These are phyloP conservation scores for Candida morakotiae DNA, from an alignment of 805 yeast species.

Conservation along the genomic window DNA sequence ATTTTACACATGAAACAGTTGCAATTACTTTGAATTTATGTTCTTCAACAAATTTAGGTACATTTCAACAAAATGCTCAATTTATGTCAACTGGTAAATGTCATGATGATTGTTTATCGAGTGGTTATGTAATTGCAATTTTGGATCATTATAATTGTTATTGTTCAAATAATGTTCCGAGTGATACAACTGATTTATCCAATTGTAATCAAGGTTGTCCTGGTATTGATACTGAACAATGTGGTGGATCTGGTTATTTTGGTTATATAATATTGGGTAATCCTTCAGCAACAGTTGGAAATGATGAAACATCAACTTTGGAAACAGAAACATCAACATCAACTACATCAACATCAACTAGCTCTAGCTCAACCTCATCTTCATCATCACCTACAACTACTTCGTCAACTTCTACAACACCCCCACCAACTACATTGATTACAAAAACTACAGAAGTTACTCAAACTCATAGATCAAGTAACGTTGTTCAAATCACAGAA, in stretches of 20 bases:
- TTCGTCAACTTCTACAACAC: slow-evolving; percentile 3
- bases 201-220: slow-evolving; percentile 41
- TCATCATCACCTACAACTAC: slow-evolving; percentile 4
- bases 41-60: slow-evolving; percentile 18
- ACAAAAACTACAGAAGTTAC: slow-evolving; percentile 13
- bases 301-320: slow-evolving; percentile 5
- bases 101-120: slow-evolving; percentile 35
- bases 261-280: slow-evolving; percentile 46
- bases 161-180: slow-evolving; percentile 57
- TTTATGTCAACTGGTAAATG: slow-evolving; percentile 53
- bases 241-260: slow-evolving; percentile 43
- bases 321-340: slow-evolving; percentile 6
- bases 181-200: slow-evolving; percentile 26
- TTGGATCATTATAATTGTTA: slow-evolving; percentile 52
- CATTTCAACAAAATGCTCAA: neutral
- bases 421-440: slow-evolving; percentile 8
- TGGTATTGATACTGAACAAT: slow-evolving; percentile 35
- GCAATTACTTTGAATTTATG: slow-evolving; percentile 13
- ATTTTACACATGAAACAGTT: neutral
- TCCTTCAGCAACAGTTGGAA: slow-evolving; percentile 14
- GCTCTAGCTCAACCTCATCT: slow-evolving; percentile 9
- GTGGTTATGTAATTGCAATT: slow-evolving; percentile 51
- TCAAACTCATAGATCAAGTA: slow-evolving; percentile 7
- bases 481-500: slow-evolving; percentile 7
- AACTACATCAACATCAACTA: slow-evolving; percentile 8